Evolutionary conservation across 1,139 yeast species (phyloP).

Genomic region (Pichia inconspicua): DNA sequence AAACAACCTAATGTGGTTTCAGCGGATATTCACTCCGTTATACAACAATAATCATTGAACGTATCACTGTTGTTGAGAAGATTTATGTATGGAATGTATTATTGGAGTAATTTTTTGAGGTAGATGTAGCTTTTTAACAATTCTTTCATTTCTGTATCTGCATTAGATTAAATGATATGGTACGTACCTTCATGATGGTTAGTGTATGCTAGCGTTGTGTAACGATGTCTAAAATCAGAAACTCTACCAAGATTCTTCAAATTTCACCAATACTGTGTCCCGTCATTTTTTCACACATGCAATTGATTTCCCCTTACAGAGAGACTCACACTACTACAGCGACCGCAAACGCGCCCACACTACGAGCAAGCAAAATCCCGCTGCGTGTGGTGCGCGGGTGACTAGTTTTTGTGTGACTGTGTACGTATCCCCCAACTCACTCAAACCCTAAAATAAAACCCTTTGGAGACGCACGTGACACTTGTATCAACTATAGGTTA

Average conservation of each 20-base stretch:
- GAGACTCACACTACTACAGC: not conserved
- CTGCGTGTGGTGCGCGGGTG: not conserved
- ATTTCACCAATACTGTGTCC: not conserved
- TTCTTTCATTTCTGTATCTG: not conserved
- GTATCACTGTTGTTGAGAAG: no score
- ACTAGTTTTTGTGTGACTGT: no score
- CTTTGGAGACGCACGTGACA: no score
- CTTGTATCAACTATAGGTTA: no score
- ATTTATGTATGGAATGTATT: no score
- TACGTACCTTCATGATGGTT: slow-evolving; percentile 23
- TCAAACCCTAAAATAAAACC: no score
- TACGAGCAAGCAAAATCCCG: no score
- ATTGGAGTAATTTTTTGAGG: no score
- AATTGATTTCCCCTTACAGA: not conserved
- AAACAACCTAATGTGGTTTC: no score
- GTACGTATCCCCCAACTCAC: no score
- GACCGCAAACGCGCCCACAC: not conserved
- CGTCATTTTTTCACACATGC: slow-evolving; percentile 1
- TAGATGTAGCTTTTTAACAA: not conserved
- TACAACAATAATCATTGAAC: no score
- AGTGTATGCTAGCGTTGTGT: slow-evolving; percentile 13
- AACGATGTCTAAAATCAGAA: slow-evolving; percentile 5
- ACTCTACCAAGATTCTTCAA: not conserved
- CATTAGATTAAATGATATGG: not conserved
- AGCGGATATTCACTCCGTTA: no score